Evolutionary conservation across 495 filamentous ascomycete species (phyloP).

Genomic region (Cercophora samala): DNA sequence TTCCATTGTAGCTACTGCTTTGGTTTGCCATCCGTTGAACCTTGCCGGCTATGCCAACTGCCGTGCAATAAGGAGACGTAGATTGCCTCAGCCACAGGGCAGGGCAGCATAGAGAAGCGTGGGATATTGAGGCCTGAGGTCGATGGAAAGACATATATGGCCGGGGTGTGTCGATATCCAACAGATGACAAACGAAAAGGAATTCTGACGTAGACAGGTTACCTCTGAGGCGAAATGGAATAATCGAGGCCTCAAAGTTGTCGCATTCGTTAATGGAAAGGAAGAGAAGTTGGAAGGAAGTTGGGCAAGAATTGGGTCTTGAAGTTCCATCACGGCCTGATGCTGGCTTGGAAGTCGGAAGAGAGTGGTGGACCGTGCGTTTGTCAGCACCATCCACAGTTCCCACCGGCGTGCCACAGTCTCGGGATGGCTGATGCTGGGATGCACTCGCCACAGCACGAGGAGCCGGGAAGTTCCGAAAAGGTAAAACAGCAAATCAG

Average conservation of each 20-base stretch:
- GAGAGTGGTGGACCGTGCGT: conserved; percentile 25
- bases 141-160: neutral
- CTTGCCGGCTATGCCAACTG: neutral
- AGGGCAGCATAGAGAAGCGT: neutral
- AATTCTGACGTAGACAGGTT: neutral
- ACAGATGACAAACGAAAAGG: neutral
- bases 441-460: neutral
- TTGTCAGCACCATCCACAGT: neutral
- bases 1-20: neutral
- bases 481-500: conserved; percentile 8
- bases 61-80: neutral
- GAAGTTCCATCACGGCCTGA: conserved; percentile 14
- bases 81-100: neutral
- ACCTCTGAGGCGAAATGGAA: neutral
- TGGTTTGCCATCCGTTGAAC: neutral
- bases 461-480: neutral
- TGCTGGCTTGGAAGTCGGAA: conserved; percentile 19
- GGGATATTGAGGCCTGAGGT: neutral
- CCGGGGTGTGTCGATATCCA: neutral
- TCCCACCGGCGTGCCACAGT: conserved; percentile 3
- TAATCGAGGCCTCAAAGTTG: neutral
- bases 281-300: conserved; percentile 7
- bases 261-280: neutral
- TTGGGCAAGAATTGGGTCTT: conserved; percentile 19
- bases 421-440: neutral